A percentile compares a stretch with the other conserved stretches of the same genome.
These are phyloP conservation scores for Fusarium avenaceum DNA, from an alignment of 2,329 filamentous ascomycete genomes.

Conservation along the genomic window DNA sequence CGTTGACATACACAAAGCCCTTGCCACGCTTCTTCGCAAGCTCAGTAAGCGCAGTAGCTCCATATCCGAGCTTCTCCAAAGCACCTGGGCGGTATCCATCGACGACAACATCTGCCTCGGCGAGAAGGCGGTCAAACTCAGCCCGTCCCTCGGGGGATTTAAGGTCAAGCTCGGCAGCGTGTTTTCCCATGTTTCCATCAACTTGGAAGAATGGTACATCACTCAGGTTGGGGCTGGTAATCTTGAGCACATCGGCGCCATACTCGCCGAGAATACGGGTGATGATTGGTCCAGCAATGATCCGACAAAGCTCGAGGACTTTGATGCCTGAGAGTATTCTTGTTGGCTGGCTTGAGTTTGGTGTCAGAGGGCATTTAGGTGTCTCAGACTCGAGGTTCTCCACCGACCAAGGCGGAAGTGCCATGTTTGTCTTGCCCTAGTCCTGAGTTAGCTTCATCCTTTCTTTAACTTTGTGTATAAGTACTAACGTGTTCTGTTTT, in stretches of 20 bases:
- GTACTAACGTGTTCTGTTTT: conserved; percentile 60
- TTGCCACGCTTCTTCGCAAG: conserved; percentile 68
- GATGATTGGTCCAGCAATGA: conserved; percentile 82
- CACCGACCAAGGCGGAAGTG: conserved; percentile 64
- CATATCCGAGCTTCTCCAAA: conserved; percentile 73
- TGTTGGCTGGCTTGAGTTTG: conserved; percentile 27
- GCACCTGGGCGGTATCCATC: conserved; percentile 79
- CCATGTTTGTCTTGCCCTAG: conserved; percentile 61
- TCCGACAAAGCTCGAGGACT: conserved; percentile 80
- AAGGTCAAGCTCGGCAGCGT: conserved; percentile 73
- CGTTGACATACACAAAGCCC: conserved; percentile 76
- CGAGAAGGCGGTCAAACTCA: conserved; percentile 70
- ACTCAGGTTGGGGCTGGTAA: conserved; percentile 75
- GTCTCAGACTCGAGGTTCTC: conserved; percentile 64
- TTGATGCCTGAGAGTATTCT: conserved; percentile 71
- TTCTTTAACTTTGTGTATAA: too few relatives aligned
- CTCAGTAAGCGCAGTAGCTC: conserved; percentile 65
- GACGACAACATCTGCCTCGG: conserved; percentile 73
- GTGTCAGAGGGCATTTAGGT: conserved; percentile 59
- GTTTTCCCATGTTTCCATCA: conserved; percentile 80
- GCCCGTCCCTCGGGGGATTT: conserved; percentile 66
- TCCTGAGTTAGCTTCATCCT: background rate
- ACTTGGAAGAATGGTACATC: conserved; percentile 81
- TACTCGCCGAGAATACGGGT: conserved; percentile 80
- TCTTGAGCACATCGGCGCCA: conserved; percentile 79